Conservation (phyloP, 331 rosid species). For the Cydonia oblonga region DNA sequence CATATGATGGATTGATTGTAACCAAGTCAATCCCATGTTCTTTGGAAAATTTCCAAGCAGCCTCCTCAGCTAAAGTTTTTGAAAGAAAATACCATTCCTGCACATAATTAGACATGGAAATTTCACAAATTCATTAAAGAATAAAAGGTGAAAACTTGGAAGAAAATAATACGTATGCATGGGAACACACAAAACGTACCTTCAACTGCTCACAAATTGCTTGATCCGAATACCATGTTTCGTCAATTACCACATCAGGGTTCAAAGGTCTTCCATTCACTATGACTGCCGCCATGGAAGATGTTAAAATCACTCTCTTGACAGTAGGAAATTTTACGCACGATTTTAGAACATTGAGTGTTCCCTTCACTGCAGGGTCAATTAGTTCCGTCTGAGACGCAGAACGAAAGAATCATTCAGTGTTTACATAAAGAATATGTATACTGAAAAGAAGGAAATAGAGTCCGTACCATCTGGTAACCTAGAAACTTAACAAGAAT, state of each 20-base stretch:
- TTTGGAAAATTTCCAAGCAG: slow-evolving; percentile 18
- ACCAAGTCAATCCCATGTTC: slow-evolving; percentile 13
- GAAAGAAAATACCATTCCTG: slow-evolving; percentile 16
- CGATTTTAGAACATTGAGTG: slow-evolving; percentile 37
- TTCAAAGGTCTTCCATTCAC: slow-evolving; percentile 18
- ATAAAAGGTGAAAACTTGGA: not conserved
- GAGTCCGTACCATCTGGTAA: not conserved
- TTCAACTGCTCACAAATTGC: not conserved
- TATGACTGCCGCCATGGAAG: slow-evolving; percentile 31
- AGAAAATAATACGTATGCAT: not conserved
- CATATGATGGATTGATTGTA: not conserved
- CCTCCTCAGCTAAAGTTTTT: slow-evolving; percentile 20
- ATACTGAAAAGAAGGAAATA: not conserved
- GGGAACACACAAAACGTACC: not conserved
- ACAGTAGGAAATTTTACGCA: slow-evolving; percentile 29
- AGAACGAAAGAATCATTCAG: not conserved
- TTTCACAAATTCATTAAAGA: not conserved
- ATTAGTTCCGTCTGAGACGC: slow-evolving; percentile 29
- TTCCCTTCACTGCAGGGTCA: slow-evolving; percentile 51
- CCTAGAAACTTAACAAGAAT: not conserved
- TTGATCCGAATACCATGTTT: slow-evolving; percentile 46
- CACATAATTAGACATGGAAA: not conserved
- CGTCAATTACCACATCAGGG: slow-evolving; percentile 36
- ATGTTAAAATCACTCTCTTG: slow-evolving; percentile 34
- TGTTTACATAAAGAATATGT: not conserved